phyloP scores from a whole-genome alignment of 352 stramenopile species.

The Pythium graminicola region DNA sequence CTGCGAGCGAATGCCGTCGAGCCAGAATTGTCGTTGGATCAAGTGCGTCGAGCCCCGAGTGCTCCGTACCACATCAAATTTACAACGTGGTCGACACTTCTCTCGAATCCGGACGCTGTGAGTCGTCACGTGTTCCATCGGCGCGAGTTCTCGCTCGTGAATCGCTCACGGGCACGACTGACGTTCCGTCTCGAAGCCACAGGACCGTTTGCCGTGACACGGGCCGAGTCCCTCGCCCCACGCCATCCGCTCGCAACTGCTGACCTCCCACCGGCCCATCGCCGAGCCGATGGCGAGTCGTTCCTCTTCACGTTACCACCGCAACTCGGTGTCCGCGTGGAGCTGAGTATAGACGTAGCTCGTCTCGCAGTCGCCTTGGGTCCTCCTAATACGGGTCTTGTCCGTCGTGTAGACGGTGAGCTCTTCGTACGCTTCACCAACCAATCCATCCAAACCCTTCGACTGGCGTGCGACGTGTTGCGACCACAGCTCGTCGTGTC shows the following conservation, averaged over 20 bases:
- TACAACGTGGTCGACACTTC: conserved; percentile 64
- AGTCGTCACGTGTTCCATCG: conserved; percentile 41
- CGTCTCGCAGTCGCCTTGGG: background rate
- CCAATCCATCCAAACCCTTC: conserved; percentile 51
- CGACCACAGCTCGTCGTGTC: conserved; percentile 53
- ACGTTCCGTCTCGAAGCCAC: conserved; percentile 66
- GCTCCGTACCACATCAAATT: conserved; percentile 53
- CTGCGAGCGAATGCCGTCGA: conserved; percentile 55
- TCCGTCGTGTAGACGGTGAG: conserved; percentile 30
- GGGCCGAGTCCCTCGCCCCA: conserved; percentile 57
- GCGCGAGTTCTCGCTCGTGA: conserved; percentile 48
- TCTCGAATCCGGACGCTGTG: conserved; percentile 12
- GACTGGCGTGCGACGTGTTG: conserved; percentile 39
- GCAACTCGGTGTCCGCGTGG: conserved; percentile 59
- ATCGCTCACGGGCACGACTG: conserved; percentile 46
- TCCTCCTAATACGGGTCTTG: background rate
- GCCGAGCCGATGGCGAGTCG: conserved; percentile 49
- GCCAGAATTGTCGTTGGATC: conserved; percentile 57
- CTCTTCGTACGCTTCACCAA: conserved; percentile 68
- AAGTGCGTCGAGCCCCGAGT: conserved; percentile 12
- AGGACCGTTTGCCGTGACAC: conserved; percentile 52
- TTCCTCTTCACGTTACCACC: conserved; percentile 66
- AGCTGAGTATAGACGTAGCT: conserved; percentile 49
- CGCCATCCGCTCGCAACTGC: conserved; percentile 49
- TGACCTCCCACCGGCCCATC: conserved; percentile 48